Base-by-base conservation (phyloP, 306 rosid species). In the Trifolium repens region DNA sequence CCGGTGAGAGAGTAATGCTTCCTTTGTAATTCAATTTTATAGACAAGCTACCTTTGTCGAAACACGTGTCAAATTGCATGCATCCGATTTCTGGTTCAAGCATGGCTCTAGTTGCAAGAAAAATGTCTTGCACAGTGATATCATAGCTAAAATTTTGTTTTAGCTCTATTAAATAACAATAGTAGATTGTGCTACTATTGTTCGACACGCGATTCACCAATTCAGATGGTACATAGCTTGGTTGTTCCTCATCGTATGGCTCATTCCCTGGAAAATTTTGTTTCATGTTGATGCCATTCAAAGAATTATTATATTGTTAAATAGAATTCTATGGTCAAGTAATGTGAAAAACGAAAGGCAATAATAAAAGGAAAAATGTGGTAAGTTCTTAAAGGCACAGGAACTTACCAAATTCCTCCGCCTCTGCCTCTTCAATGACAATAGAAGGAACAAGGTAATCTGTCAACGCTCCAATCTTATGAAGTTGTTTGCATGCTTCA, bases 401-500 rank as follows among this genome's bases (percentile, higher is more conserved):
- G 13, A 34, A 44, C 44, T 82, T 85, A 91, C 98, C 94, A 69
- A 50, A 59, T 67, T 76, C 89, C 30, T 75, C 85, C 71, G 82
- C 81, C 50, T 75, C 73, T 14, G 81, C 84, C 72, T 88, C 93
- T 79, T 91, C 97, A 60, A 78, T 66, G 27, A 84, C 81, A 58
- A 84, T 79, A 65, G 84, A 88, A 11, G 97, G 93, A 64, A 90
- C 90, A 74, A 94, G 97, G 71, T 86, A 80, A 81, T 91, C 93
- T 0, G 94, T 88, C 75, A 94, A 84, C 69, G 96, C 97, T 50
- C 94, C 98, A 78, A 81, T 73, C 69, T 87, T 74, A 60, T 94
- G 98, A 79, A 91, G 96, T 85, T 86, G 81, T 77, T 86, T 94
- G 84, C 98, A 94, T 26, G 96, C 97, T 87, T 94, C 91, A 79